phyloP scores from a whole-genome alignment of 163 green algal species.

The Scenedesmus sp. region DNA sequence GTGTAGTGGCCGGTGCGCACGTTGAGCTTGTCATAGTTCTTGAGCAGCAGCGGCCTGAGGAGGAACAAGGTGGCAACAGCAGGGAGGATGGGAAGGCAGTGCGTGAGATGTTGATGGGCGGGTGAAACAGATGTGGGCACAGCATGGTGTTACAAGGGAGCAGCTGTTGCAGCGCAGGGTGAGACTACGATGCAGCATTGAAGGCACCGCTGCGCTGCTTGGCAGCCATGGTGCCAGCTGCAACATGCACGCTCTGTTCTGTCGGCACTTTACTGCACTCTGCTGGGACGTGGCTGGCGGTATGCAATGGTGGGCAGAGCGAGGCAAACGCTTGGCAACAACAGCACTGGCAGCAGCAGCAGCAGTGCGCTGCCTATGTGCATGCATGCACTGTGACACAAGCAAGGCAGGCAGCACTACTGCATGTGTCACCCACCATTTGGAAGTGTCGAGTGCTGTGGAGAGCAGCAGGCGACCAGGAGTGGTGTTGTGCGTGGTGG shows the following conservation, averaged over 20 bases:
- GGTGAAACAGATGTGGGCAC: neutral
- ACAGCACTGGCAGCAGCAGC: neutral
- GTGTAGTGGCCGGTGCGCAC: slow-evolving; percentile 99
- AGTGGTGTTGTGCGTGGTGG: neutral
- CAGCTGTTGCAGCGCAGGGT: too few species aligned
- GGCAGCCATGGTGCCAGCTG: too few species aligned
- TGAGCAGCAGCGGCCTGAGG: slow-evolving; percentile 91
- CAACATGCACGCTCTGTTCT: too few species aligned
- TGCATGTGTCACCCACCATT: slow-evolving; percentile 69
- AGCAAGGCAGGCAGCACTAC: neutral
- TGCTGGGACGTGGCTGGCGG: neutral
- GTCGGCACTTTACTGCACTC: too few species aligned
- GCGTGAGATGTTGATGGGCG: neutral
- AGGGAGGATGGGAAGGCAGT: neutral
- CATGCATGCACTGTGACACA: neutral
- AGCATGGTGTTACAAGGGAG: too few species aligned
- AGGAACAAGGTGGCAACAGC: neutral
- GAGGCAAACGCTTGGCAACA: neutral
- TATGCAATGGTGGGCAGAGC: neutral
- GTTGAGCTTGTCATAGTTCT: slow-evolving; percentile 99
- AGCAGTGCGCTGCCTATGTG: neutral
- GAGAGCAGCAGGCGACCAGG: neutral
- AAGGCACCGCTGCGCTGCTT: too few species aligned
- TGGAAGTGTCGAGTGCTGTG: slow-evolving; percentile 91
- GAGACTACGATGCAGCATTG: too few species aligned